Conservation (phyloP, 73 alveolate genomes). For the Breviolum minutum region DNA sequence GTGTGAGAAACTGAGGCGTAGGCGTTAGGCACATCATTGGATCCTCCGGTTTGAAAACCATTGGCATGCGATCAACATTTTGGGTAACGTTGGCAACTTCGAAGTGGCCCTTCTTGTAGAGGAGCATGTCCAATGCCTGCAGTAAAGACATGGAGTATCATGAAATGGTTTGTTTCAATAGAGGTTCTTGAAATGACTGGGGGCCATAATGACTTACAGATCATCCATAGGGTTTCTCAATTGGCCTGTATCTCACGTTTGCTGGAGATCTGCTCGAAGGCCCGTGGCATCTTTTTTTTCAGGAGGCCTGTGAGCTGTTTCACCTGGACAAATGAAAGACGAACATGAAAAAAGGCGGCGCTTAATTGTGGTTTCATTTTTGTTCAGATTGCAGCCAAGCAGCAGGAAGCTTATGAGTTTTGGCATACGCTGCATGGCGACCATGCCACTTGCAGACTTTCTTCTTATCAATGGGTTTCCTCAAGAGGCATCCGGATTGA, state of each 20-base stretch:
- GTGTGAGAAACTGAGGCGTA: neutral
- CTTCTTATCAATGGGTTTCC: too few relatives aligned
- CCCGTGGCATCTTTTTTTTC: neutral
- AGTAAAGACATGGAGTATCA: neutral
- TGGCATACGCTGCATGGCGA: neutral
- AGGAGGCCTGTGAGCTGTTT: neutral
- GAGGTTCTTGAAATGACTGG: neutral
- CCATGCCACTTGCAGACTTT: neutral
- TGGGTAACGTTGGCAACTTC: neutral
- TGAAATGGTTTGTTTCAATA: neutral
- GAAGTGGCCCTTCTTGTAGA: neutral
- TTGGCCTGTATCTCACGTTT: neutral
- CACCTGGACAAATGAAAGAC: neutral
- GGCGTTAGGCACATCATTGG: conserved; percentile 13
- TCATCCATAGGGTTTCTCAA: too few relatives aligned
- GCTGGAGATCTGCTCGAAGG: neutral
- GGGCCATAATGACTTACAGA: too few relatives aligned
- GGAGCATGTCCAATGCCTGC: neutral
- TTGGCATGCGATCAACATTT: neutral
- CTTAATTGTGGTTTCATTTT: neutral
- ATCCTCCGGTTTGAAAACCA: neutral
- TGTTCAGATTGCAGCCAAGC: neutral
- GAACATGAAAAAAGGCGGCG: neutral
- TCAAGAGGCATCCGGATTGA: too few relatives aligned
- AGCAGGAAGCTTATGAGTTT: neutral